Evolutionary conservation across 805 yeast genomes (phyloP), one percentile per base, ranked within the genome.

Genomic region (Myxozyma geophila): DNA sequence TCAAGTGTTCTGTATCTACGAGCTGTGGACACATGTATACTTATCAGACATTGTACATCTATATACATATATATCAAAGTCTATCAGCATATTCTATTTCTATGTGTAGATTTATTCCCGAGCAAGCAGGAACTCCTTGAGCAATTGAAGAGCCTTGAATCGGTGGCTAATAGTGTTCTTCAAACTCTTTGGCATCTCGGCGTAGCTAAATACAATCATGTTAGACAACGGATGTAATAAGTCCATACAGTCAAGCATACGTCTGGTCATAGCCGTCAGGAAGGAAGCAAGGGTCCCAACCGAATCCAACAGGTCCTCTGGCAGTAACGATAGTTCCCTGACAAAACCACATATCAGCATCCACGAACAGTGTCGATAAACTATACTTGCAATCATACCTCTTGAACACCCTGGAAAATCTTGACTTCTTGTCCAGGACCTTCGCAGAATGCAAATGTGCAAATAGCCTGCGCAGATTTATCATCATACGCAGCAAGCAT

Each of bases 211-310:
- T 21, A 77, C 8, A 41, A 13, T 17, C 15, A 37, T 2, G 23
- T 58, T 12, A 46, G 35, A 28, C 44, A 19, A 37, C 17, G 37
- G 15, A 9, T 10, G 2, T 28, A 2, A 19, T 13, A 28, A 4
- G 17, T 28, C 28, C 2, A 28, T 28, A 28, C 28, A 28, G 28
- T 2, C 8, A 17, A 17, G 60, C 68, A n/a, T 53, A 76, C 49
- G 95, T 89, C 73, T 87, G 79, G 21, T 82, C 77, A 71, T 76
- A 86, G 2, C 96, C 97, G 35, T 79, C 78, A 1, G 99, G 99
- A 77, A 87, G 82, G 75, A 95, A 95, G 56, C 90, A 79, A 7
- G 97, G 86, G 77, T 95, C 98, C 96, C 97, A 95, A 1, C 99
- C 99, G 74, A 95, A 95, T 64, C 83, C 82, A 13, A 85, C 83